phyloP scores from a whole-genome alignment of 257 asterid species.

The Nicotiana tomentosiformis region DNA sequence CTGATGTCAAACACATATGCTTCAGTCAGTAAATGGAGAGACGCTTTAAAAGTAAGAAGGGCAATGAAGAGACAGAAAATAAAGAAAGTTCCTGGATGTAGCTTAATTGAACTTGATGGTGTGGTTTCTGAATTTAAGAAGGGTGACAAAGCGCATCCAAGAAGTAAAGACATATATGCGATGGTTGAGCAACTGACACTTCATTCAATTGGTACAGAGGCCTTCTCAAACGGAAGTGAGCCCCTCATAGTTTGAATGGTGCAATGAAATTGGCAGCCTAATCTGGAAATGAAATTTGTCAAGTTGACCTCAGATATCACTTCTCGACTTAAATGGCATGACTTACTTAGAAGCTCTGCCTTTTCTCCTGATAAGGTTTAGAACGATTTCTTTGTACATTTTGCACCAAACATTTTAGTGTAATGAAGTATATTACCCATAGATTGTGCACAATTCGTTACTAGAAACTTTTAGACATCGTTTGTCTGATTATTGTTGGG shows the following conservation, averaged over 20 bases:
- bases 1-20: constrained; percentile 38
- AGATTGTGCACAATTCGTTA: not conserved
- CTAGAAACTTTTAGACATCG: not conserved
- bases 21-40: constrained; percentile 27
- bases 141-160: constrained; percentile 28
- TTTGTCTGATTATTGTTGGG: not conserved
- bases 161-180: constrained; percentile 15
- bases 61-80: constrained; percentile 22
- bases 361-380: not conserved
- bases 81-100: constrained; percentile 36
- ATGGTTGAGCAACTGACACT: constrained; percentile 7
- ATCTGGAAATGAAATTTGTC: not conserved
- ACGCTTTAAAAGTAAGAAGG: constrained; percentile 16
- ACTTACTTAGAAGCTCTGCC: not conserved
- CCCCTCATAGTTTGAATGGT: not conserved
- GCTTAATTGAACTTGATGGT: constrained; percentile 38
- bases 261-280: not conserved
- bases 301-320: not conserved
- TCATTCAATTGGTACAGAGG: constrained; percentile 6
- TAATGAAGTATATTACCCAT: not conserved
- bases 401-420: not conserved
- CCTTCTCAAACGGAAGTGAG: not conserved
- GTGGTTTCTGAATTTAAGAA: constrained; percentile 27
- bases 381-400: not conserved
- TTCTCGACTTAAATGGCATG: not conserved